Evolutionary conservation across 352 stramenopile genomes (phyloP), one percentile per base, ranked within the genome.

Genomic region (Phytophthora pini): DNA sequence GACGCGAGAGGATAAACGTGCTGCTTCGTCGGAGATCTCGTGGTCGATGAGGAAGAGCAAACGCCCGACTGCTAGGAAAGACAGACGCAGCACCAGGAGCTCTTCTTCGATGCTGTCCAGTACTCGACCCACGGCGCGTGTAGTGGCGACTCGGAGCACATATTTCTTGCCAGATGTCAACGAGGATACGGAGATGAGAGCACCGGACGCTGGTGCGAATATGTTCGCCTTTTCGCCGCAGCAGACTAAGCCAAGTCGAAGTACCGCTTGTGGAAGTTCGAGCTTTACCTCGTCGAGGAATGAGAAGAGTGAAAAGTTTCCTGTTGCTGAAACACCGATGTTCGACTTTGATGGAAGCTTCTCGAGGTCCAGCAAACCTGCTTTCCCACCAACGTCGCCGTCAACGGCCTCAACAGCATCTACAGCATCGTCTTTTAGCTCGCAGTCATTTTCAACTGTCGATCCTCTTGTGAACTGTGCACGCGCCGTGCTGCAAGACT

Each of bases 401-500:
- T 92, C 84, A 0, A 58, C 58, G 4, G 70, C 72, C 2, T 87
- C 81, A 4, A 85, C 78, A 4, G 58, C 59, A 0, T 87, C 80
- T 10, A 76, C 74, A 20, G 74, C 80, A 4, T 76, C 67, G 1
- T 82, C 77, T 12, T 80, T 75, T 8, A 74, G 61, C 31, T 81
- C 76, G 36, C 56, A 74, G 31, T 65, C 77, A 39, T 76, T 77
- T 45, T 72, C 74, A 39, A 74, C 51, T 5, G 66, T 77, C 9
- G 83, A 91, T 43, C 80, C 82, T 7, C 64, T 94, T 13, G 77
- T 82, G 29, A 79, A 74, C 13, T 92, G 86, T 31, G 82, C 86
- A 15, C 70, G 80, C 6, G 83, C 80, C 12, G 80, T 94, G 32
- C 38, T 92, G 27, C 74, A 92, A 58, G 83, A 94, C 43, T 94